A percentile compares a stretch with the other conserved stretches of the same genome.
These are phyloP conservation scores for Silybum marianum DNA, from an alignment of 129 eudicot species.

Conservation along the genomic window DNA sequence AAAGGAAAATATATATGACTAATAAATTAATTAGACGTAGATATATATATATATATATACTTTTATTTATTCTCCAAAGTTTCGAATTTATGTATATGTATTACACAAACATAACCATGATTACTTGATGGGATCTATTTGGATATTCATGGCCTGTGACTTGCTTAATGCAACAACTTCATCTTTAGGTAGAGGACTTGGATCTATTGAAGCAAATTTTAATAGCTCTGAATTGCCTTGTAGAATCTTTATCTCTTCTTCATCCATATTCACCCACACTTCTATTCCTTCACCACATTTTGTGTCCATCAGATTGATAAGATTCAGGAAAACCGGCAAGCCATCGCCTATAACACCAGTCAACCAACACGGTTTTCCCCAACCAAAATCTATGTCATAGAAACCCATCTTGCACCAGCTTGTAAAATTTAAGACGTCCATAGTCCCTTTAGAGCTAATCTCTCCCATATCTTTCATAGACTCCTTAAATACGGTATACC, in stretches of 20 bases:
- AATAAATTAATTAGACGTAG: neutral
- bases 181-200: neutral
- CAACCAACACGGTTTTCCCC: slow-evolving; percentile 45
- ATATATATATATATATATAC: neutral
- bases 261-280: neutral
- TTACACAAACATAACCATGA: neutral
- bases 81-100: no score
- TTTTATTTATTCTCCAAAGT: neutral
- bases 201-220: neutral
- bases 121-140: neutral
- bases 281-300: neutral
- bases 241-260: slow-evolving; percentile 5
- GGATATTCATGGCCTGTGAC: neutral
- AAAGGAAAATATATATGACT: neutral
- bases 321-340: neutral
- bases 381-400: slow-evolving; percentile 21
- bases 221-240: slow-evolving; percentile 3
- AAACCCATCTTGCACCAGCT: neutral
- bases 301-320: neutral
- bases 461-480: neutral
- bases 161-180: neutral
- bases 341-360: neutral
- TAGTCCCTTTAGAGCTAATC: neutral
- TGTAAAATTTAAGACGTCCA: neutral
- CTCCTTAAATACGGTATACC: neutral